These are phyloP conservation scores for Melaleuca quinquenervia DNA, from an alignment of 345 rosid species.

Conservation along the genomic window DNA sequence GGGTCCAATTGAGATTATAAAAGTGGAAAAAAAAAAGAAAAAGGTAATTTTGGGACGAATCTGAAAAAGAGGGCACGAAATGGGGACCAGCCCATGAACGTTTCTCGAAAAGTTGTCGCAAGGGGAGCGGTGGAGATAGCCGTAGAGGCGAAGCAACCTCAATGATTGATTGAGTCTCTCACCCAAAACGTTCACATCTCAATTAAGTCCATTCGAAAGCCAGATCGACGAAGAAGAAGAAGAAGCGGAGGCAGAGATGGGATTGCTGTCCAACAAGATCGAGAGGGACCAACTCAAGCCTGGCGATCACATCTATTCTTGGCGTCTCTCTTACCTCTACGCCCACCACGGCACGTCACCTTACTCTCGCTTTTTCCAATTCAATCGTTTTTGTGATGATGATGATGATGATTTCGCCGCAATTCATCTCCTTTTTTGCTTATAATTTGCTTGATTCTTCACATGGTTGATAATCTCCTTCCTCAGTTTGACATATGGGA, in stretches of 20 bases:
- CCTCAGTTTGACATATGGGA: neutral
- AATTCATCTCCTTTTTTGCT: neutral
- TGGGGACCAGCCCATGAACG: neutral
- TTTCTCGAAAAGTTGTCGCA: neutral
- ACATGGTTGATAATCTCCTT: neutral
- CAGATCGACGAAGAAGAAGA: neutral
- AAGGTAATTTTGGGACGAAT: neutral
- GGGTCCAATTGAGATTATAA: neutral
- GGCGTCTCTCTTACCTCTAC: slow-evolving; percentile 60
- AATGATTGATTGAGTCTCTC: neutral
- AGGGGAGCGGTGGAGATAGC: neutral
- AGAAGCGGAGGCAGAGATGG: slow-evolving; percentile 20
- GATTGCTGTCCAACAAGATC: slow-evolving; percentile 49
- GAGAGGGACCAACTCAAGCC: slow-evolving; percentile 34
- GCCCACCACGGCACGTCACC: slow-evolving; percentile 55
- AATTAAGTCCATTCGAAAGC: neutral
- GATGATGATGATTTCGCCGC: neutral
- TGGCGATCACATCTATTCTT: slow-evolving; percentile 83
- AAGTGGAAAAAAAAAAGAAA: neutral
- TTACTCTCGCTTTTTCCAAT: slow-evolving; percentile 1
- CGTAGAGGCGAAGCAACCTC: neutral
- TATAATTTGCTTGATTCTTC: neutral
- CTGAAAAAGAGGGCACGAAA: neutral
- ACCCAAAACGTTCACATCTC: neutral
- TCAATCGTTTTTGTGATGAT: neutral